phyloP scores from a whole-genome alignment of 768 basidiomycete species.

The Serendipita indica region DNA sequence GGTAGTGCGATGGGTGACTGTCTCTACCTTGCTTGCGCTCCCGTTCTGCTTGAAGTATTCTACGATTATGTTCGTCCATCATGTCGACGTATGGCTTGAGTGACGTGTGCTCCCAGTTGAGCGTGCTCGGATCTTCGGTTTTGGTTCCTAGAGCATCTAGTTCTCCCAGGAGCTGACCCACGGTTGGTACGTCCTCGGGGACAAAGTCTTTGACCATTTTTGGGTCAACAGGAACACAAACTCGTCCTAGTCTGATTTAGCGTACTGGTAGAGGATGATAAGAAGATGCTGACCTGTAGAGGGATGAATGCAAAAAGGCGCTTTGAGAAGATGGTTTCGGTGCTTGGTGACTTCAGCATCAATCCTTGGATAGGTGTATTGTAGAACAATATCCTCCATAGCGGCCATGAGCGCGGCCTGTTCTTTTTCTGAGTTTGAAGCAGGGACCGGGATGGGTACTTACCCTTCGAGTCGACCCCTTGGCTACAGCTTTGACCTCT shows the following conservation, averaged over 20 bases:
- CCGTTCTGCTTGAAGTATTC: slow-evolving; percentile 2
- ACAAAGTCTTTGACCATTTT: slow-evolving; percentile 61
- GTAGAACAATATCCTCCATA: slow-evolving; percentile 77
- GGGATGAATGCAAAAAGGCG: slow-evolving; percentile 94
- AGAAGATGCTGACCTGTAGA: slow-evolving; percentile 41
- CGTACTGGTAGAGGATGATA: background rate
- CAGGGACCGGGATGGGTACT: slow-evolving; percentile 13
- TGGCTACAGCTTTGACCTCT: slow-evolving; percentile 15
- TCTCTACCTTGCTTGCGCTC: background rate
- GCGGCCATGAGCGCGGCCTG: slow-evolving; percentile 30
- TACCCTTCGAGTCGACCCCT: slow-evolving; percentile 25
- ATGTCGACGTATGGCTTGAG: slow-evolving; percentile 82
- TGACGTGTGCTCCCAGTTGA: slow-evolving; percentile 68
- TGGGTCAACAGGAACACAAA: slow-evolving; percentile 89
- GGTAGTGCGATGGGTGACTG: background rate
- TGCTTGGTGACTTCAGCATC: slow-evolving; percentile 97
- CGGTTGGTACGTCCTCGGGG: slow-evolving; percentile 74
- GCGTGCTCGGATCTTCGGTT: slow-evolving; percentile 16
- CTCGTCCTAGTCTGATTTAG: slow-evolving; percentile 38
- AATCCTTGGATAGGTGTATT: slow-evolving; percentile 90
- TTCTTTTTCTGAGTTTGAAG: background rate
- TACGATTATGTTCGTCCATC: slow-evolving; percentile 50
- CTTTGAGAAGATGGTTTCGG: slow-evolving; percentile 92
- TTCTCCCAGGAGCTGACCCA: slow-evolving; percentile 67
- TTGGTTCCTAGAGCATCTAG: slow-evolving; percentile 33